Base-by-base conservation (phyloP, 345 rosid species). In the Populus tremula region DNA sequence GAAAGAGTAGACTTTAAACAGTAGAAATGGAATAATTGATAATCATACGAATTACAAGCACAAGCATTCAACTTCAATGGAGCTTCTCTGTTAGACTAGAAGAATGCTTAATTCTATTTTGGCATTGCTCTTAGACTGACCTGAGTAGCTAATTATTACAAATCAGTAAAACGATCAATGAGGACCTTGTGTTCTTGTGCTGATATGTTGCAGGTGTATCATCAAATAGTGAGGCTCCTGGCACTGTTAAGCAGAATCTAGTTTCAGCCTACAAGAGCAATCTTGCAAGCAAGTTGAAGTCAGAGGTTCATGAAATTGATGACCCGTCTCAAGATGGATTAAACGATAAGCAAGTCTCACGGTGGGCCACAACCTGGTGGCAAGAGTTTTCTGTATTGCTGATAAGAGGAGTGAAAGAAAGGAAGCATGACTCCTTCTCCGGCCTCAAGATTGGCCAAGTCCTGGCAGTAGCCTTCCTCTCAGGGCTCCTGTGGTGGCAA, bases 331-430 rank as follows among this genome's bases (percentile, higher is more conserved):
- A 54, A 61, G 82, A 82, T 27, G 38, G 77, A 29, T 33, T 56
- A 67, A 67, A 70, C 70, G 80, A 81, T 35, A 72, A 80, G 78
- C 43, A 82, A n/a, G 38, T 72, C 5, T 75, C 50, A 0, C 43
- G 70, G 17, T 86, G 92, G 90, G 61, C 85, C 6, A 86, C 90
- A 4, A 85, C 86, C 12, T 91, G 94, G 92, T 84, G 87, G 89
- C 90, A 91, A 76, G 88, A 91, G 68, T 87, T 89, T 45, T 72
- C 74, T 2, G 79, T 82, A 35, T 74, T 91, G 80, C 67, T 86
- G 2, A 56, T 61, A 54, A 86, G 92, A 72, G 90, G 89, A 41
- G n/a, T 91, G 17, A 88, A 86, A 72, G 87, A 87, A 76, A 83
- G 90, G 79, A 87, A 77, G 56, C 77, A 89, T 25, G 82, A 83